Evolutionary conservation across 2,329 filamentous ascomycete species (phyloP).

Genomic region (Purpureocillium takamizusanense): DNA sequence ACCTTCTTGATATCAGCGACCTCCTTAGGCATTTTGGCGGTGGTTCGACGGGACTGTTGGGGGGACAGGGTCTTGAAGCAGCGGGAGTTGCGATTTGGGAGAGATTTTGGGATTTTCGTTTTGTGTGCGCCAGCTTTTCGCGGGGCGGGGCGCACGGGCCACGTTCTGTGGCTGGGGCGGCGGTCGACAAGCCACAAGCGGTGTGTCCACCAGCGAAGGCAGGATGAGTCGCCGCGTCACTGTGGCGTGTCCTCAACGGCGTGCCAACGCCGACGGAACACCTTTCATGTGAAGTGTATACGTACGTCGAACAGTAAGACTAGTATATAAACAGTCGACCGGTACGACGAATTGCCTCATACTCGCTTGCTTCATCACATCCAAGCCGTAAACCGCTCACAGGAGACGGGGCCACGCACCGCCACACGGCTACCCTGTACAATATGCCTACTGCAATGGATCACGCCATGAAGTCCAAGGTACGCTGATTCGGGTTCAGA

Average conservation of each 20-base stretch:
- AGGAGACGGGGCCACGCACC: too few relatives aligned
- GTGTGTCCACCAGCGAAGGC: too few relatives aligned
- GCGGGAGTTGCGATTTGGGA: slow-evolving; percentile 6
- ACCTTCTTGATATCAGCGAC: slow-evolving; percentile 94
- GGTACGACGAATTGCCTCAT: too few relatives aligned
- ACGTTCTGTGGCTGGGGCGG: slow-evolving; percentile 4
- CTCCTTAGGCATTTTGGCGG: slow-evolving; percentile 93
- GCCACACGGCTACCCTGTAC: slow-evolving; percentile 4
- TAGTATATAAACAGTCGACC: too few relatives aligned
- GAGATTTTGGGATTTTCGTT: slow-evolving; percentile 15
- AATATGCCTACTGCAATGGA: slow-evolving; percentile 64
- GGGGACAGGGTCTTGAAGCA: slow-evolving; percentile 9
- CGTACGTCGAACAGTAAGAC: too few relatives aligned
- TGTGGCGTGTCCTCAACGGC: background rate
- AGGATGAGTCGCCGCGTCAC: background rate
- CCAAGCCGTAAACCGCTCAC: too few relatives aligned
- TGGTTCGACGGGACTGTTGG: slow-evolving; percentile 21
- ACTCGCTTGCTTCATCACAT: too few relatives aligned
- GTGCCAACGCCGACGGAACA: background rate
- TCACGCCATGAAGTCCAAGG: slow-evolving; percentile 60
- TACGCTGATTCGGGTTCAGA: slow-evolving; percentile 22
- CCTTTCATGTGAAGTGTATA: background rate
- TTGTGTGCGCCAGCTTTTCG: slow-evolving; percentile 19
- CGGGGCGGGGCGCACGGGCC: slow-evolving; percentile 14
- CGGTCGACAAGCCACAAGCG: background rate